Evolutionary conservation across 2,329 filamentous ascomycete genomes (phyloP).

Genomic region (Myotisia sp.): DNA sequence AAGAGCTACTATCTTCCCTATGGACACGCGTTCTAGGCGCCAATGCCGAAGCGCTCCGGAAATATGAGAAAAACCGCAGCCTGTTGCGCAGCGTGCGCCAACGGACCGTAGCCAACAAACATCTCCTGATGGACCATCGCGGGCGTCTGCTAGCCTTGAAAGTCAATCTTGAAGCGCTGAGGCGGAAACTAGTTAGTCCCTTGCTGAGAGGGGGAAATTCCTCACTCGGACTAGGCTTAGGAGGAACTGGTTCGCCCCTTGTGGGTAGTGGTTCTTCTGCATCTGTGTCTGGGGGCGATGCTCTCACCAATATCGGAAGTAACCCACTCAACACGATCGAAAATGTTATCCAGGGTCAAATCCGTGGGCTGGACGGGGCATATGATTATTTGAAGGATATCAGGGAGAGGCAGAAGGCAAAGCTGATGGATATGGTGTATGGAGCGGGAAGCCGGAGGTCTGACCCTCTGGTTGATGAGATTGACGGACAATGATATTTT

Average conservation of each 20-base stretch:
- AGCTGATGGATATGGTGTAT: constrained; percentile 67
- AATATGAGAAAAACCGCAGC: constrained; percentile 80
- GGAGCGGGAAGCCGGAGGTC: constrained; percentile 31
- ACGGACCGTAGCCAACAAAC: constrained; percentile 76
- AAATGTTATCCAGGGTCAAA: constrained; percentile 61
- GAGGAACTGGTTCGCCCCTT: constrained; percentile 11
- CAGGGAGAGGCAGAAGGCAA: constrained; percentile 65
- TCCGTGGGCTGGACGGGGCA: constrained; percentile 65
- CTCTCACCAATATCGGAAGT: constrained; percentile 41
- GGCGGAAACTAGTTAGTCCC: constrained; percentile 70
- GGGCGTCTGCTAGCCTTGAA: constrained; percentile 70
- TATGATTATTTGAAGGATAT: constrained; percentile 63
- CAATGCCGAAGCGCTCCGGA: constrained; percentile 59
- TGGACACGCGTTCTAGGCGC: constrained; percentile 77
- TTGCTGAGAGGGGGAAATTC: constrained; percentile 54
- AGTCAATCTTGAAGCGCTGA: constrained; percentile 69
- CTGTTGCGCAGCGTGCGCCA: constrained; percentile 65
- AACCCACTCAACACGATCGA: constrained; percentile 43
- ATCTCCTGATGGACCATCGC: constrained; percentile 73
- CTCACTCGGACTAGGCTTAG: constrained; percentile 28
- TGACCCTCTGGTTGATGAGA: constrained; percentile 4
- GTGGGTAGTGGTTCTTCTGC: constrained; percentile 13
- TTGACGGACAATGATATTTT: constrained; percentile 7
- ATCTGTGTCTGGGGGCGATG: constrained; percentile 15
- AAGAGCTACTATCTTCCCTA: constrained; percentile 65